Percentiles rank a stretch among this genome's conserved stretches.
These are phyloP conservation scores for Mortierella sp. DNA, from an alignment of 371 early-diverging fungal genomes.

Conservation along the genomic window DNA sequence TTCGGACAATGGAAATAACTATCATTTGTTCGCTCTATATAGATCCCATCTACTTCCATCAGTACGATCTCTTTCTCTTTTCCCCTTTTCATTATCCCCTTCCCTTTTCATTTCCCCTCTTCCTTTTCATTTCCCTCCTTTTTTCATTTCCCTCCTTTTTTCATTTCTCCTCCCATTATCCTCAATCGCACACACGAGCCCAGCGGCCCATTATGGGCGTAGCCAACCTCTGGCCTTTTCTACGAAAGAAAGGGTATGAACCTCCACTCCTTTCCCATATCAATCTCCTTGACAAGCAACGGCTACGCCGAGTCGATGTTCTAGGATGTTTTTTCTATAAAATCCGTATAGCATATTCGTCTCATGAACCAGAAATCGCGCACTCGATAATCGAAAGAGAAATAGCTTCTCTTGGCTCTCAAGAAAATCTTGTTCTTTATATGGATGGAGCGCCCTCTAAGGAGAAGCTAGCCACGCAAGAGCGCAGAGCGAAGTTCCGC, in stretches of 20 bases:
- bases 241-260: neutral
- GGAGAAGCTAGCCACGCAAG: conserved; percentile 1
- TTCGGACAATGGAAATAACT: too few species aligned
- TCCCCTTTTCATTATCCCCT: too few species aligned
- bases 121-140: too few species aligned
- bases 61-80: too few species aligned
- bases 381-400: neutral
- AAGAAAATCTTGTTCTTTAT: conserved; percentile 11
- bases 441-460: conserved; percentile 2
- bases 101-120: too few species aligned
- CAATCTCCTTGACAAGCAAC: too few species aligned
- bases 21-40: too few species aligned
- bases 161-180: too few species aligned
- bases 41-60: too few species aligned
- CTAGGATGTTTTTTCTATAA: neutral
- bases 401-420: conserved; percentile 6
- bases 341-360: neutral
- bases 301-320: conserved; percentile 3
- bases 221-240: conserved; percentile 6
- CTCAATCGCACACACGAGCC: too few species aligned
- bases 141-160: too few species aligned
- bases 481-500: neutral
- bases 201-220: too few species aligned
- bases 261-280: neutral
- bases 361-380: neutral